Percentiles rank a stretch among this genome's conserved stretches.
These are phyloP conservation scores for Theobroma grandiflorum DNA, from an alignment of 441 rosid genomes.

Conservation along the genomic window DNA sequence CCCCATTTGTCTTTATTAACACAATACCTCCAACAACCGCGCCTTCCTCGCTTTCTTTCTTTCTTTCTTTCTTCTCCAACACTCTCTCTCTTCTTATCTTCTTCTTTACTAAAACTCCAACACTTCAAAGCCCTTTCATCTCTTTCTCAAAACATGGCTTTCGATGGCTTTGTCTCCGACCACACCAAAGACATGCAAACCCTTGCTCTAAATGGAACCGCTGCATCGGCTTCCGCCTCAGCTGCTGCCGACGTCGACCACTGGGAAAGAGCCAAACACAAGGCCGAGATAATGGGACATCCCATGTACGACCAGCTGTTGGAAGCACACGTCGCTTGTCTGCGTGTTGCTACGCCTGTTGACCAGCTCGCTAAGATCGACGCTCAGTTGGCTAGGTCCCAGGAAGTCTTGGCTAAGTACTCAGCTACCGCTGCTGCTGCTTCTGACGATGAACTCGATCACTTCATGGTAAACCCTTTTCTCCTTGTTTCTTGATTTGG, in stretches of 20 bases:
- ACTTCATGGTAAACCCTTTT: conserved; percentile 42
- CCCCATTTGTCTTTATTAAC: conserved; percentile 17
- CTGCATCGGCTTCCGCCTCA: not conserved
- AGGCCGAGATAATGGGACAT: conserved; percentile 46
- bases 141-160: conserved; percentile 14
- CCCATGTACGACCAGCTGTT: conserved; percentile 53
- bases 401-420: conserved; percentile 43
- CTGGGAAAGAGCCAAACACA: conserved; percentile 43
- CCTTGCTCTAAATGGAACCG: conserved; percentile 17
- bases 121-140: not conserved
- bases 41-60: not conserved
- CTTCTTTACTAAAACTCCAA: conserved; percentile 16
- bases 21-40: conserved; percentile 25
- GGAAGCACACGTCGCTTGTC: conserved; percentile 50
- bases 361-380: conserved; percentile 54
- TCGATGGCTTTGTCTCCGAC: conserved; percentile 23
- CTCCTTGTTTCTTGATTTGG: not conserved
- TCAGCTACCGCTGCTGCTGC: conserved; percentile 21
- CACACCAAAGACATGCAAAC: conserved; percentile 1
- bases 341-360: conserved; percentile 50
- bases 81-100: conserved; percentile 12
- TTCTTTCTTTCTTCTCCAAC: not conserved
- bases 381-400: conserved; percentile 45
- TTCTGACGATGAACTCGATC: conserved; percentile 47
- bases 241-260: conserved; percentile 14